phyloP scores from a whole-genome alignment of 2,329 filamentous ascomycete species.

The Endocalyx cinctus region DNA sequence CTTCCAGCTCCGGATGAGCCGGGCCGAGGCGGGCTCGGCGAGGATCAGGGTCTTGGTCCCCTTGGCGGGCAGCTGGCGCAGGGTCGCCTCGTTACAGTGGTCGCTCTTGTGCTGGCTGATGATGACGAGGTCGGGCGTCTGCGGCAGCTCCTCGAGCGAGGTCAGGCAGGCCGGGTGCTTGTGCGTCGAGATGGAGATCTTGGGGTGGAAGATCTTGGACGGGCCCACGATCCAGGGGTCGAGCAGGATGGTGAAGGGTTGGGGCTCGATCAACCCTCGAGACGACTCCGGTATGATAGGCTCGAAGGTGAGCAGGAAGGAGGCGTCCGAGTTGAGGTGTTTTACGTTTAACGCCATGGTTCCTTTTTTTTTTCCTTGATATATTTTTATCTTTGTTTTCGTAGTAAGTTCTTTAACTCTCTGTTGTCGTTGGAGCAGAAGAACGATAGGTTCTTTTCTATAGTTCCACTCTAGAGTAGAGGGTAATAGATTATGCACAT shows the following conservation, averaged over 20 bases:
- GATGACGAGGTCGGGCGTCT: constrained; percentile 41
- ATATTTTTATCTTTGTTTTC: too few species aligned
- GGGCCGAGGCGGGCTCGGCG: constrained; percentile 60
- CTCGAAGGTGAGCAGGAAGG: constrained; percentile 60
- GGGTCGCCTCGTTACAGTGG: constrained; percentile 66
- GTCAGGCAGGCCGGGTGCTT: constrained; percentile 51
- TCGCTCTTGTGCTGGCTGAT: constrained; percentile 50
- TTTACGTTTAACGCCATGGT: constrained; percentile 60
- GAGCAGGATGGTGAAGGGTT: constrained; percentile 61
- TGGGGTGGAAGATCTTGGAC: constrained; percentile 55
- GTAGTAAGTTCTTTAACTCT: too few species aligned
- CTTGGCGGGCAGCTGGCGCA: constrained; percentile 55
- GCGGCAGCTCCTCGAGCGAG: constrained; percentile 39
- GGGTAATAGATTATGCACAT: too few species aligned
- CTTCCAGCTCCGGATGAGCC: constrained; percentile 62
- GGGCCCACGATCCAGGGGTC: constrained; percentile 67
- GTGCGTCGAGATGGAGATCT: constrained; percentile 57
- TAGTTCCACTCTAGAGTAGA: too few species aligned
- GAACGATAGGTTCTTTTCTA: too few species aligned
- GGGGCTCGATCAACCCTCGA: constrained; percentile 30
- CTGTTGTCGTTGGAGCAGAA: too few species aligned
- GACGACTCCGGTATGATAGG: constrained; percentile 41
- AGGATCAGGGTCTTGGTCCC: constrained; percentile 57
- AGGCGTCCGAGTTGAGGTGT: constrained; percentile 60
- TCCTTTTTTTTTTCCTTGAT: constrained; percentile 3